Percentiles rank a stretch among this genome's conserved stretches.
Evolutionary conservation across 805 yeast species (phyloP).

Genomic region (Candida anglica): DNA sequence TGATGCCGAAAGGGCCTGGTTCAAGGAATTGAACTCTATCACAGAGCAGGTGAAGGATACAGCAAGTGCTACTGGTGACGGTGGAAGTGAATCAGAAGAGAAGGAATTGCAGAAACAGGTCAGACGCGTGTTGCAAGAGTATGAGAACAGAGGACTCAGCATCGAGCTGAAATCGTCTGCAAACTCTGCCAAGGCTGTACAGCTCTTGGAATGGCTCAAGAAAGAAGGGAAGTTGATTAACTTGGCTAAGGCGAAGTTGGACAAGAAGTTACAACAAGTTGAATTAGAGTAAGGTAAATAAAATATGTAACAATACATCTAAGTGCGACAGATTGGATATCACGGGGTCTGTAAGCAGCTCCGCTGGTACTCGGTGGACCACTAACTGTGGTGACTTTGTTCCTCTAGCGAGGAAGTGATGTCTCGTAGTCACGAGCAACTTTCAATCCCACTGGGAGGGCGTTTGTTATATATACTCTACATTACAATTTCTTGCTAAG

Average conservation of each 20-base stretch:
- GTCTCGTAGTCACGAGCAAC: not conserved
- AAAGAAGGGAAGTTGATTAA: constrained; percentile 16
- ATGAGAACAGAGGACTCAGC: not conserved
- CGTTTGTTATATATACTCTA: not conserved
- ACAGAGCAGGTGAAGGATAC: constrained; percentile 8
- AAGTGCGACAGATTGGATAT: too few species aligned
- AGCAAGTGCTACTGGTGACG: constrained; percentile 7
- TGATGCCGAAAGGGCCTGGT: constrained; percentile 31
- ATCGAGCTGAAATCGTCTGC: constrained; percentile 12
- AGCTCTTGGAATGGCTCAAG: constrained; percentile 14
- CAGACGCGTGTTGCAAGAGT: constrained; percentile 5
- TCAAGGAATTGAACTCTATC: constrained; percentile 30
- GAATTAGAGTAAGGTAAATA: too few species aligned
- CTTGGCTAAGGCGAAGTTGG: constrained; percentile 11
- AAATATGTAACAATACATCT: too few species aligned
- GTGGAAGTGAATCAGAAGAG: constrained; percentile 7
- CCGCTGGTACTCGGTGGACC: too few species aligned
- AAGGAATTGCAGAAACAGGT: constrained; percentile 18
- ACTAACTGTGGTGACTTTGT: too few species aligned
- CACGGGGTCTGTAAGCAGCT: too few species aligned
- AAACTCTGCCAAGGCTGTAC: too few species aligned
- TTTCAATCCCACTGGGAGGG: too few species aligned
- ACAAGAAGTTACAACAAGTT: too few species aligned
- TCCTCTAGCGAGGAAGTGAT: constrained; percentile 4
- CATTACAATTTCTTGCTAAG: constrained; percentile 2